Evolutionary conservation across 345 rosid genomes (phyloP).

Genomic region (Corymbia maculata): DNA sequence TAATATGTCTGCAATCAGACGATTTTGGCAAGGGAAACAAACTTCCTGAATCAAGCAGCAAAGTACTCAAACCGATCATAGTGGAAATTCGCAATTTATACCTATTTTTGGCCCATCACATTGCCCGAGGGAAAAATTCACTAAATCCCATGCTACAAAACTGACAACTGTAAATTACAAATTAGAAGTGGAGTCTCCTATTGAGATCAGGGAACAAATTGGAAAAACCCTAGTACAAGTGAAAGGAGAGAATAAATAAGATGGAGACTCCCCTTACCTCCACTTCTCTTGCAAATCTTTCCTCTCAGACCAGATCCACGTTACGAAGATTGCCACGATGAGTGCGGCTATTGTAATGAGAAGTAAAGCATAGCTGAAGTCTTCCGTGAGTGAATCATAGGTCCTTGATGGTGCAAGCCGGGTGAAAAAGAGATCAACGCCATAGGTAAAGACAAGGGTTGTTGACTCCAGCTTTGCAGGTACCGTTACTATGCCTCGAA

Average conservation of each 20-base stretch:
- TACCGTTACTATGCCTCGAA: slow-evolving; percentile 65
- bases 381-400: slow-evolving; percentile 92
- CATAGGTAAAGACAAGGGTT: slow-evolving; percentile 78
- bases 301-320: slow-evolving; percentile 83
- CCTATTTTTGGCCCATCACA: neutral
- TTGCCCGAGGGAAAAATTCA: neutral
- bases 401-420: slow-evolving; percentile 94
- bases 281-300: slow-evolving; percentile 83
- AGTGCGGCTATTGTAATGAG: slow-evolving; percentile 84
- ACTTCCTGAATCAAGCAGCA: neutral
- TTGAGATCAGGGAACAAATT: neutral
- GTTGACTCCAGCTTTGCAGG: slow-evolving; percentile 98
- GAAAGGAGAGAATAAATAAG: neutral
- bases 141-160: neutral
- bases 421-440: slow-evolving; percentile 85
- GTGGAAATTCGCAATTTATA: neutral
- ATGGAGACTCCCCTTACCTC: slow-evolving; percentile 38
- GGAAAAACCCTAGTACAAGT: neutral
- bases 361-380: slow-evolving; percentile 86
- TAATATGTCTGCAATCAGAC: neutral
- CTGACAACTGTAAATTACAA: neutral
- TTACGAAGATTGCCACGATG: slow-evolving; percentile 70
- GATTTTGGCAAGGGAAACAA: neutral
- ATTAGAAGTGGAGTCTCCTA: slow-evolving; percentile 9
- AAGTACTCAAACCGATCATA: neutral